phyloP scores from a whole-genome alignment of 257 asterid genomes.

The Fraxinus cuspidata region DNA sequence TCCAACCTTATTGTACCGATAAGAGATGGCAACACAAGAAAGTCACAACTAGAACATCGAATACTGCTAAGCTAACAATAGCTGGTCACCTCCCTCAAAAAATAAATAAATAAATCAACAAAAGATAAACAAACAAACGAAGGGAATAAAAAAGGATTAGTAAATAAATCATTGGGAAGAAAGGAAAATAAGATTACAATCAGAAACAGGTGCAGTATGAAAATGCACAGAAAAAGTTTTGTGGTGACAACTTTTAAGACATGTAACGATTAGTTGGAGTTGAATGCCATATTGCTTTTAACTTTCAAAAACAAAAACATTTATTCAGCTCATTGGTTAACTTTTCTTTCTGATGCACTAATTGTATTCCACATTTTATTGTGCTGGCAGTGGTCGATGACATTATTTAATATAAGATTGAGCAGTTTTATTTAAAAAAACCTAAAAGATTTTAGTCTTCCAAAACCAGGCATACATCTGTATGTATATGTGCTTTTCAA shows the following conservation, averaged over 20 bases:
- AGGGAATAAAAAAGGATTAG: neutral
- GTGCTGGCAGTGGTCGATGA: neutral
- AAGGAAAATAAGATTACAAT: neutral
- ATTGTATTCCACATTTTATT: neutral
- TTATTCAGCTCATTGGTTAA: neutral
- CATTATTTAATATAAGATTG: neutral
- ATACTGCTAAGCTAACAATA: conserved; percentile 20
- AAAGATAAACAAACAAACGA: neutral
- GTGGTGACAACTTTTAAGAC: neutral
- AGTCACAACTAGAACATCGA: conserved; percentile 13
- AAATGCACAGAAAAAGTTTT: neutral
- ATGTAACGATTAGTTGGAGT: neutral
- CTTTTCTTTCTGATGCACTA: neutral
- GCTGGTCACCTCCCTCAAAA: neutral
- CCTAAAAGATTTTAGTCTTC: neutral
- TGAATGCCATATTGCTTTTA: neutral
- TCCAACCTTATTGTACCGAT: neutral
- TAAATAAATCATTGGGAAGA: neutral
- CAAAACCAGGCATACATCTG: neutral
- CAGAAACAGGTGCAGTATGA: neutral
- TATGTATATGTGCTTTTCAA: neutral
- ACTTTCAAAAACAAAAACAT: neutral
- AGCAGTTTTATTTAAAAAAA: neutral
- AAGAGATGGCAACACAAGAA: conserved; percentile 1
- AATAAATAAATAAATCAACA: neutral